Conservation (phyloP, 2,329 filamentous ascomycete species). For the Emmonsia crescens region DNA sequence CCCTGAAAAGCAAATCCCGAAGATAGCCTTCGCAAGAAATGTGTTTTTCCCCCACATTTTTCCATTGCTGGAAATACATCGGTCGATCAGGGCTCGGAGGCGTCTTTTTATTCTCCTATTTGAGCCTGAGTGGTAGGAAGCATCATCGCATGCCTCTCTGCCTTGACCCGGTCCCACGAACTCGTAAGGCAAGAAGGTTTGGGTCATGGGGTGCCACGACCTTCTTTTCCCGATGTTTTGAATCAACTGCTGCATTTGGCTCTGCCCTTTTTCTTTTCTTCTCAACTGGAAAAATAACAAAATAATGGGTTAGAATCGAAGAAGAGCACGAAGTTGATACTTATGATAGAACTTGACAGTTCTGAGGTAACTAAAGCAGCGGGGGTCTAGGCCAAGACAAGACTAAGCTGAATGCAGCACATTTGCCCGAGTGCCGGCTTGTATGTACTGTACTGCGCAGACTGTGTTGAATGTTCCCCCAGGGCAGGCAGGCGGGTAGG, state of each 20-base stretch:
- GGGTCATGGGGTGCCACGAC: background rate
- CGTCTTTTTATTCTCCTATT: background rate
- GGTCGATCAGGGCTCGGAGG: background rate
- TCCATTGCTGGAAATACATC: background rate
- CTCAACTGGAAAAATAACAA: too few relatives aligned
- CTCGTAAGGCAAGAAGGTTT: background rate
- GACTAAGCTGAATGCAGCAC: background rate
- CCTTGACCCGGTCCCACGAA: background rate
- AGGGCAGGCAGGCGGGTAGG: too few relatives aligned
- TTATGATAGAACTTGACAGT: too few relatives aligned
- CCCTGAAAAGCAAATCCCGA: background rate
- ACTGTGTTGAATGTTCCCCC: too few relatives aligned
- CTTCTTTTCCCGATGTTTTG: background rate
- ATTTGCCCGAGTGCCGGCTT: background rate
- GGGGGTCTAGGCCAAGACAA: background rate
- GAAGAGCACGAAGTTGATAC: background rate
- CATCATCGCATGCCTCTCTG: background rate
- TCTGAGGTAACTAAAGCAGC: too few relatives aligned
- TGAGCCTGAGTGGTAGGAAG: background rate
- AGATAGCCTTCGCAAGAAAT: too few relatives aligned
- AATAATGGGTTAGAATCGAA: too few relatives aligned
- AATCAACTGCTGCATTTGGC: background rate
- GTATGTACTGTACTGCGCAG: too few relatives aligned
- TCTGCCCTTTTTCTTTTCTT: background rate
- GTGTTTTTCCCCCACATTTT: too few relatives aligned